phyloP scores from a whole-genome alignment of 2,329 filamentous ascomycete species.

The Hawksworthiomyces lignivorus region DNA sequence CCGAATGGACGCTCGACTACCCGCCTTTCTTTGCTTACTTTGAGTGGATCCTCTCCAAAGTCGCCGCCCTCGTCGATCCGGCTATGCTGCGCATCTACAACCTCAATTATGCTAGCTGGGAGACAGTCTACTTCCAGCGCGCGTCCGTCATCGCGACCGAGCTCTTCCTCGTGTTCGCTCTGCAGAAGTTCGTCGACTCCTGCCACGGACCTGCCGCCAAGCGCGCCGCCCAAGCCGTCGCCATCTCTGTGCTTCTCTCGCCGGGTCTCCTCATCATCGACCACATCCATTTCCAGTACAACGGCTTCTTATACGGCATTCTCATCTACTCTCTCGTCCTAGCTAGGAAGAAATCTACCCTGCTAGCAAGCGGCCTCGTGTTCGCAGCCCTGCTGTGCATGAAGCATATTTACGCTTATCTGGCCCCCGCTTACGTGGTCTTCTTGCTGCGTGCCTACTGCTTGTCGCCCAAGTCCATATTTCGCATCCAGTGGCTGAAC shows the following conservation, averaged over 20 bases:
- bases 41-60: slow-evolving; percentile 83
- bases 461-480: slow-evolving; percentile 66
- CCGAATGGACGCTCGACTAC: slow-evolving; percentile 99
- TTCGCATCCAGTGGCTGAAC: slow-evolving; percentile 70
- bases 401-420: slow-evolving; percentile 97
- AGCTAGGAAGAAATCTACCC: slow-evolving; percentile 65
- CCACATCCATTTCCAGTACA: slow-evolving; percentile 98
- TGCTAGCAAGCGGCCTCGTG: slow-evolving; percentile 70
- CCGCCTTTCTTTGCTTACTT: slow-evolving; percentile 97
- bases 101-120: slow-evolving; percentile 82
- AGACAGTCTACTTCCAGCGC: slow-evolving; percentile 89
- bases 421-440: slow-evolving; percentile 92
- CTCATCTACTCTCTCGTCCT: slow-evolving; percentile 80
- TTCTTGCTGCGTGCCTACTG: slow-evolving; percentile 88
- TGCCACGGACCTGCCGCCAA: slow-evolving; percentile 53
- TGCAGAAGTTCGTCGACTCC: slow-evolving; percentile 72
- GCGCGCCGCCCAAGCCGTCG: slow-evolving; percentile 73
- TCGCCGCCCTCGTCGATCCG: slow-evolving; percentile 68
- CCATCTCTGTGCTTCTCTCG: slow-evolving; percentile 82
- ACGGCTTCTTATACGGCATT: slow-evolving; percentile 90
- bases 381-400: slow-evolving; percentile 85
- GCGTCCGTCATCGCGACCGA: slow-evolving; percentile 82
- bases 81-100: slow-evolving; percentile 76
- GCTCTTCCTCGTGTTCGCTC: slow-evolving; percentile 72
- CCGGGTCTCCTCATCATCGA: slow-evolving; percentile 95